Conservation (phyloP, 2,329 filamentous ascomycete genomes). For the Thielaviopsis punctulata region DNA sequence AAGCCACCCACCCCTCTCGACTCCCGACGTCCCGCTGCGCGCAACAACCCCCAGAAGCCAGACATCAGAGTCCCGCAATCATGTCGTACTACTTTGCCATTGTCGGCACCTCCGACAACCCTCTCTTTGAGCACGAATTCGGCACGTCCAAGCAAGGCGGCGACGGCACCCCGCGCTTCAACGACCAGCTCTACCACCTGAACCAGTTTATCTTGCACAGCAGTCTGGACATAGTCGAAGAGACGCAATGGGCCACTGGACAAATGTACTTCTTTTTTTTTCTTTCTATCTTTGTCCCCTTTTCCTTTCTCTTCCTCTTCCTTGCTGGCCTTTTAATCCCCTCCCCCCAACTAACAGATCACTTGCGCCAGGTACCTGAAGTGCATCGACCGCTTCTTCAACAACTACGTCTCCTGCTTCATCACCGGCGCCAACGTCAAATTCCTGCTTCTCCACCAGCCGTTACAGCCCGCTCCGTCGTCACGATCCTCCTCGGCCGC, state of each 20-base stretch:
- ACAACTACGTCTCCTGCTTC: constrained; percentile 89
- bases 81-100: constrained; percentile 99
- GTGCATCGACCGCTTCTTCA: constrained; percentile 90
- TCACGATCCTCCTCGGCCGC: constrained; percentile 44
- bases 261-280: constrained; percentile 47
- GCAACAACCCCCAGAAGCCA: too few species aligned
- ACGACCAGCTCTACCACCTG: constrained; percentile 74
- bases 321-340: constrained; percentile 7
- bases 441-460: constrained; percentile 86
- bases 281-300: constrained; percentile 9
- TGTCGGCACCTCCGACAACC: constrained; percentile 86
- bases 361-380: constrained; percentile 61
- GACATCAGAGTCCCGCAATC: too few species aligned
- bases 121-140: constrained; percentile 92
- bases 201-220: constrained; percentile 97
- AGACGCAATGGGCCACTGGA: constrained; percentile 80
- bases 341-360: not conserved
- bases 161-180: constrained; percentile 79
- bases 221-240: constrained; percentile 85
- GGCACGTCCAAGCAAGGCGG: constrained; percentile 91
- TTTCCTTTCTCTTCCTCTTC: constrained; percentile 9
- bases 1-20: not conserved
- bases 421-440: constrained; percentile 83
- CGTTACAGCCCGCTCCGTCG: constrained; percentile 22
- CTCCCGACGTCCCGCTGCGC: not conserved